Evolutionary conservation across 2,329 filamentous ascomycete genomes (phyloP).

Genomic region (Helminthosporium solani): DNA sequence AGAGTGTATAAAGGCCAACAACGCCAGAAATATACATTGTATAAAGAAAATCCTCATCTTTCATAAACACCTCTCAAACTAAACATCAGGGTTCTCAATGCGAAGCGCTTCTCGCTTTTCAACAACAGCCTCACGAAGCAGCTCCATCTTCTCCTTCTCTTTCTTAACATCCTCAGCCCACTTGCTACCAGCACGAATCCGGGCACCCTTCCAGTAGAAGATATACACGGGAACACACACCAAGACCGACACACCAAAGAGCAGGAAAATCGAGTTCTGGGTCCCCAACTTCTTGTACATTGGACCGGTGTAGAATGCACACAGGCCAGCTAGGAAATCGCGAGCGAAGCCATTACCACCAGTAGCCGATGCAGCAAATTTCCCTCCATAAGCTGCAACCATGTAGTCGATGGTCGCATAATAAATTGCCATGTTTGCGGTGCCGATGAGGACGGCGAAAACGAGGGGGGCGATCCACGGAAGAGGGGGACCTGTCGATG

Average conservation of each 20-base stretch:
- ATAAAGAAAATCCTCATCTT: too few relatives aligned
- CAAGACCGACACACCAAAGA: conserved; percentile 52
- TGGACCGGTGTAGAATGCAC: conserved; percentile 57
- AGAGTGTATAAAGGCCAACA: too few relatives aligned
- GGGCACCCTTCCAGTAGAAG: conserved; percentile 58
- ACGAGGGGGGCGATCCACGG: conserved; percentile 59
- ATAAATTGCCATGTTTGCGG: conserved; percentile 70
- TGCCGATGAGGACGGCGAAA: conserved; percentile 58
- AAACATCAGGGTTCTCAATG: not conserved
- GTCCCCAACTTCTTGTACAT: conserved; percentile 34
- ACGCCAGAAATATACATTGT: too few relatives aligned
- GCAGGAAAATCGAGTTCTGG: conserved; percentile 39
- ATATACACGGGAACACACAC: conserved; percentile 56
- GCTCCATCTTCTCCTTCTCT: conserved; percentile 22
- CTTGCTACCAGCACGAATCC: conserved; percentile 46
- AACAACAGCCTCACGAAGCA: not conserved
- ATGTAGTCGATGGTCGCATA: conserved; percentile 80
- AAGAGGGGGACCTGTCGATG: conserved; percentile 58
- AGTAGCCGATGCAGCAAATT: conserved; percentile 71
- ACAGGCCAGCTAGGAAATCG: conserved; percentile 71
- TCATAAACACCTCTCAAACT: not conserved
- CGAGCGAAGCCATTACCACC: conserved; percentile 74
- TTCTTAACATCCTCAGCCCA: conserved; percentile 25
- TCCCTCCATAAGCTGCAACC: conserved; percentile 68
- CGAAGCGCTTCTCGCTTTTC: not conserved